Evolutionary conservation across 1,139 yeast genomes (phyloP), one percentile per base, ranked within the genome.

Genomic region (Diutina rugosa): DNA sequence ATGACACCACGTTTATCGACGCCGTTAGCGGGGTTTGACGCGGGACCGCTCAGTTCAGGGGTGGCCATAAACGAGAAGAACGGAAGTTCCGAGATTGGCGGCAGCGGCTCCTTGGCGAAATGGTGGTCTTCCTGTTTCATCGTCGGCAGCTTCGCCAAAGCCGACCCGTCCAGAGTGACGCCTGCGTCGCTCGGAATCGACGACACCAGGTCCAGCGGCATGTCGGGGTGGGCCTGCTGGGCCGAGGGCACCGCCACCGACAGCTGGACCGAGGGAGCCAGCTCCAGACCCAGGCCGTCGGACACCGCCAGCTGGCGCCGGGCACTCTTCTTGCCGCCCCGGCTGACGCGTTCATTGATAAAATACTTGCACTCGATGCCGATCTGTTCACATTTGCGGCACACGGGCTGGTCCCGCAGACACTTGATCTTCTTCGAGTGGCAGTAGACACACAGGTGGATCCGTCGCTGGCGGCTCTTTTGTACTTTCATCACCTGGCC

Each of bases 351-450:
- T 61, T 81, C 84, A 63, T 82, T 82, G 56, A 77, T 75, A 60
- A 80, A 82, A 64, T 81, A 82, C 60, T 75, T 75, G 67, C 87
- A 82, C 47, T 72, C 72, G 32, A 72, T 61, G 2, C 72, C 73
- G 28, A 72, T 58, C 58, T 73, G 74, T 61, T 74, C 67, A 65
- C 87, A 82, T 64, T 78, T 80, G 57, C 69, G 69, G 62, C 87
- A 82, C 4, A 69, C 64, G 8, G 79, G 79, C 32, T 68, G 72
- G 14, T 71, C 77, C 58, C 86, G 69, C 2, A 82, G 76, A 63
- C 87, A 82, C 63, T 80, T 80, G 61, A 81, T 80, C 65, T 82
- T 82, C 58, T 83, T 74, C 57, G 82, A 80, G 64, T 82, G 87
- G 60, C 87, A 82, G 52, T 82, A 77, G 14, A 82, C 80, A 67